Evolutionary conservation across 2,329 filamentous ascomycete species (phyloP), one percentile per base, ranked within the genome.

Genomic region (Aspergillus tubingensis): DNA sequence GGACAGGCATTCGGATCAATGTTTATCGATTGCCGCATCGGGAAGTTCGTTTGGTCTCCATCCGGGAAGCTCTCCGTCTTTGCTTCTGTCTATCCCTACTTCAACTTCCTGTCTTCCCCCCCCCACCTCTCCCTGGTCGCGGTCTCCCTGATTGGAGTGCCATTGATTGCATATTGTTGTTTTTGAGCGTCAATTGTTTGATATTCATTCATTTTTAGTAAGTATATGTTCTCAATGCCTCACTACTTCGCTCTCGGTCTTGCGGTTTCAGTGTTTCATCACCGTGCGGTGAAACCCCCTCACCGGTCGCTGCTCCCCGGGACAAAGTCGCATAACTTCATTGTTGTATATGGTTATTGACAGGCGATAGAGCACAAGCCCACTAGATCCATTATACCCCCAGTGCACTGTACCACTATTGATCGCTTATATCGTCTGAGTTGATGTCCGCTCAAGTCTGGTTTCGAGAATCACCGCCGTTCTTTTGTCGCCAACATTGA

Each of bases 1-100:
- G 67, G 70, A 68, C 44, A 53, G 70, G 61, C 64, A 63, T 61
- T 65, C 66, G 43, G 61, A 58, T 62, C 62, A 63, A 60, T 76
- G 75, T 77, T 77, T 77, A 77, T 74, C 68, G 70, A 73, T 77
- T 77, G 66, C 75, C 71, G 48, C 27, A 68, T 75, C 47, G 62
- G 70, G 75, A 44, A 75, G 68, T 63, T 55, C 65, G 67, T 67
- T 69, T 63, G 49, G 60, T 58, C 60, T 39, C 38, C 36, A 50
- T 15, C 49, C 55, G 59, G 58, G 69, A 64, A 68, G 63, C 66
- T 66, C 63, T 65, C 67, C 47, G 47, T 68, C 67, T 59, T 61
- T 72, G 67, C 68, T 60, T 56, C 68, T 59, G 55, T 58, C 43
- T 39, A 36, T 58, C 41, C 13, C 60, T 63, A 56, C 48, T 36